Base-by-base conservation (phyloP, 306 rosid species). In the Quercus variabilis region DNA sequence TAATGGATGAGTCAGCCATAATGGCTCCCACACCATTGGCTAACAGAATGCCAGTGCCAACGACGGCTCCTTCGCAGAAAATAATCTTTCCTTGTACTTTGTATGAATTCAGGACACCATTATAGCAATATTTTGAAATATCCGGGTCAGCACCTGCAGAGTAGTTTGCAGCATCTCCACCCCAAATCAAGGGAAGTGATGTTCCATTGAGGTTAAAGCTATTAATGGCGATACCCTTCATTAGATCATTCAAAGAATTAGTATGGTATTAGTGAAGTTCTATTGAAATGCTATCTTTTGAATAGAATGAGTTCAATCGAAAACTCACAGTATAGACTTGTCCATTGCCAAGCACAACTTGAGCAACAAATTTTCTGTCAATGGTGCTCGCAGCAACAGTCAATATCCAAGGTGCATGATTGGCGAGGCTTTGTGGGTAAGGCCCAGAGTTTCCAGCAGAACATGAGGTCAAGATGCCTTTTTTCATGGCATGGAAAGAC, bases 361-460 rank as follows among this genome's bases (percentile, higher is more conserved):
- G 79, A 3, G 80, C 73, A 2, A 74, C 76, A 43, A 81, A 81
- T 49, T 71, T 74, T 64, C 81, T 60, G 69, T 85, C 83, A 74
- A 78, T 81, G 17, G 85, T 80, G 70, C 77, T 81, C 68, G 88
- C 83, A 69, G 80, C 83, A 20, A 85, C 85, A n/a, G 85, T 85
- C 23, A 81, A 52, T 13, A 60, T 77, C 88, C 88, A 81, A 30
- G 85, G 88, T 35, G 88, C 88, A 62, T 51, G 55, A 74, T 81
- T 85, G 28, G 59, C 1, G 51, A 81, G 33, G 3, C 72, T 3
- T 2, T 2, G 21, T 1, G 82, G 80, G 26, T 10, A 8, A 74
- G 85, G 80, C 8, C 88, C 85, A 11, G 51, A 15, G 63, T 85
- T 85, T 46, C 85, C 85, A 54, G 85, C 85, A n/a, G 87, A 84